Base-by-base conservation (phyloP, 2,329 filamentous ascomycete species). In the Phyllosticta ampelicida region DNA sequence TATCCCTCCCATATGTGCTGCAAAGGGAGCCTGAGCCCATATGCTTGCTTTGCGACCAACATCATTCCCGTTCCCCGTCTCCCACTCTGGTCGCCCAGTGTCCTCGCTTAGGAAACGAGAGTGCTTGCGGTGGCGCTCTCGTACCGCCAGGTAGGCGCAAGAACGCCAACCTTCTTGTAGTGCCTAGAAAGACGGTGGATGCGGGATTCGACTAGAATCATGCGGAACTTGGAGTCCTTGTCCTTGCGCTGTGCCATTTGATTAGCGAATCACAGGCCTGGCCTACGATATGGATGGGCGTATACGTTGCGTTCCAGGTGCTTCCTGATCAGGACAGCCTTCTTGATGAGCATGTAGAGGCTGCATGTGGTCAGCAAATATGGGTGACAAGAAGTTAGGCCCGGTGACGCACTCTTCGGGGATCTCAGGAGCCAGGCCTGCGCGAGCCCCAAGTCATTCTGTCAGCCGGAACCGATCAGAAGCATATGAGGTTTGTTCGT, bases 221-320 rank as follows among this genome's bases (percentile, higher is more conserved):
- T 89, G 76, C 94, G 92, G 89, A 99, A 99, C 85, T 99, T 99
- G 84, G 87, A 89, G 85, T 99, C 94, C 84, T 90, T 95, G 85
- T 99, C 94, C 86, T 99, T 99, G 81, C 94, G 92, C 36, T 44
- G 36, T 16, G 11, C 16, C 8, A n/a, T 5, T 5, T 2, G n/a
- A n/a, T 44, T n/a, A 44, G 36, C 36, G 5, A 26, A 44, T n/a
- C 11, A n/a, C 13, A n/a, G 30, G 16, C 16, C 36, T n/a, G 36
- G 6, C 16, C 13, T n/a, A 4, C 5, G 16, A 16, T n/a, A 16
- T 2, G 36, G 36, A 44, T 18, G 13, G 36, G 36, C 11, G n/a
- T 44, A n/a, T 44, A 44, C 36, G 87, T 99, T 99, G 80, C 90
- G 90, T 86, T 96, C 90, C 69, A 99, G 90, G 82, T 99, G 95